These are phyloP conservation scores for Bimuria novae-zelandiae DNA, from an alignment of 2,329 filamentous ascomycete genomes.

Conservation along the genomic window DNA sequence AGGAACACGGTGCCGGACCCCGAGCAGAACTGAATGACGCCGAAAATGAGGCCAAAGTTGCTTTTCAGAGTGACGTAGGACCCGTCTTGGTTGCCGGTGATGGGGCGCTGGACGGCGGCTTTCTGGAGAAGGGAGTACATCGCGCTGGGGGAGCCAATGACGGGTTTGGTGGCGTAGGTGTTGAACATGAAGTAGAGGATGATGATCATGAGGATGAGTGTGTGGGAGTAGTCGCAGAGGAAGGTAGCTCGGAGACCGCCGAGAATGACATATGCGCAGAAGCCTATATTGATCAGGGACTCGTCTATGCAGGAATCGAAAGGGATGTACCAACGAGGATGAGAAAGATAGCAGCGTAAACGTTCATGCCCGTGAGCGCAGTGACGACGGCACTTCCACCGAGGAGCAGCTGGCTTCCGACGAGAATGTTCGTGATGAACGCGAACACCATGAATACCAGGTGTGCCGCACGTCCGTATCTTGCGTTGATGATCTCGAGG, in stretches of 20 bases:
- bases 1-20: constrained; percentile 47
- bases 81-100: constrained; percentile 46
- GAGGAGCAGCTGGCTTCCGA: constrained; percentile 49
- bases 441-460: constrained; percentile 49
- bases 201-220: constrained; percentile 49
- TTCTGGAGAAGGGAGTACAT: constrained; percentile 49
- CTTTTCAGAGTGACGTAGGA: constrained; percentile 49
- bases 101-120: constrained; percentile 43
- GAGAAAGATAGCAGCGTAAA: constrained; percentile 51
- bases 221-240: constrained; percentile 48
- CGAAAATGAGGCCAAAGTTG: constrained; percentile 51
- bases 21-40: constrained; percentile 49
- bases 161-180: constrained; percentile 45
- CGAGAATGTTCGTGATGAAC: constrained; percentile 51
- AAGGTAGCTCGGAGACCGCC: constrained; percentile 50
- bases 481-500: constrained; percentile 48
- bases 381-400: constrained; percentile 52
- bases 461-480: constrained; percentile 47
- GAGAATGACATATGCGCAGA: constrained; percentile 42
- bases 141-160: constrained; percentile 46
- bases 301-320: neutral
- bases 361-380: constrained; percentile 50
- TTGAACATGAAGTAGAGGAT: constrained; percentile 53
- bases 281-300: constrained; percentile 30
- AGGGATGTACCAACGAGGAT: constrained; percentile 44